These are phyloP conservation scores for Echinosophora koreensis DNA, from an alignment of 306 rosid genomes.

Conservation along the genomic window DNA sequence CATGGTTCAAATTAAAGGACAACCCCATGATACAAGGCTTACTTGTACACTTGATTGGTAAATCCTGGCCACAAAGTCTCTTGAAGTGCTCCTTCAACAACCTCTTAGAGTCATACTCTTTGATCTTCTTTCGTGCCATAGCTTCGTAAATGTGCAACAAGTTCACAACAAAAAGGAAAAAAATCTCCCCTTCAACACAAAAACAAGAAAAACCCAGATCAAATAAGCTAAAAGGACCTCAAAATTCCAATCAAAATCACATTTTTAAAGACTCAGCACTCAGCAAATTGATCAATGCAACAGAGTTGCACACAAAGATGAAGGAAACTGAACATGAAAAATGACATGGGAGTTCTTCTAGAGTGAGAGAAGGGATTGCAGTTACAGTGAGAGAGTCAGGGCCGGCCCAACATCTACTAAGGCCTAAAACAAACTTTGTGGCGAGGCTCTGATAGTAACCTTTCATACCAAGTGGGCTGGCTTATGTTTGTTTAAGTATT, in stretches of 20 bases:
- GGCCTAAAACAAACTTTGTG: too few relatives aligned
- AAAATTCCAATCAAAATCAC: slow-evolving; percentile 40
- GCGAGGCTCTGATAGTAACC: too few relatives aligned
- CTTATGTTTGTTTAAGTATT: too few relatives aligned
- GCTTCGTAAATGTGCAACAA: slow-evolving; percentile 39
- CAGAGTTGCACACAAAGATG: background rate
- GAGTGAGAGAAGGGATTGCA: slow-evolving; percentile 10
- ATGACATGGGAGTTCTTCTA: background rate
- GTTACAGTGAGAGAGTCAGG: slow-evolving; percentile 10
- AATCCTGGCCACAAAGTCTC: slow-evolving; percentile 73
- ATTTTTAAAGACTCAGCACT: slow-evolving; percentile 23
- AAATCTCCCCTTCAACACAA: background rate
- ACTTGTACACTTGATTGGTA: slow-evolving; percentile 88
- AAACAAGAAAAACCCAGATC: slow-evolving; percentile 41
- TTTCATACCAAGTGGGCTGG: too few relatives aligned
- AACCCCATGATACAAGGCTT: slow-evolving; percentile 28
- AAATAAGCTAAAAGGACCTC: slow-evolving; percentile 40
- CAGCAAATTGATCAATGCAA: background rate
- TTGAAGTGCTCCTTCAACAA: slow-evolving; percentile 91
- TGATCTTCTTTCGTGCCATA: slow-evolving; percentile 99
- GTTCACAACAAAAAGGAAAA: background rate
- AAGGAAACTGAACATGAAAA: background rate
- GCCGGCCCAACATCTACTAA: too few relatives aligned
- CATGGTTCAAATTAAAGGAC: slow-evolving; percentile 28
- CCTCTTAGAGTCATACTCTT: slow-evolving; percentile 97